Base-by-base conservation (phyloP, 1,284 basidiomycete genomes). In the Cutaneotrichosporon curvatum region DNA sequence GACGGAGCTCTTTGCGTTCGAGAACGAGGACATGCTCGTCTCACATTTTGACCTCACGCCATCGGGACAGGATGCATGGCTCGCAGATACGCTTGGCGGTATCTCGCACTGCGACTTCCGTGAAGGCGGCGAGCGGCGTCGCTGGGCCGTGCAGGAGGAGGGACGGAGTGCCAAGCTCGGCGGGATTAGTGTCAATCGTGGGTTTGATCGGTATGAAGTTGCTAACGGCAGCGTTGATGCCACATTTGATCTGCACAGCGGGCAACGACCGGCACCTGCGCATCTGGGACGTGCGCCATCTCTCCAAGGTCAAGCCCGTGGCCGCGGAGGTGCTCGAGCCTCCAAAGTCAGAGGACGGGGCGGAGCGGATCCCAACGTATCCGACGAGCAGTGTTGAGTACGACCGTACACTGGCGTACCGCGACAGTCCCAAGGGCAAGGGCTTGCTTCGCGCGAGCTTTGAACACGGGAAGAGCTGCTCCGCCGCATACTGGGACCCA, bases 401-500 rank as follows among this genome's bases (percentile, higher is more conserved):
- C 14, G 60, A 63, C 2, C 39, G 43, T 7, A 41, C 65, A 4
- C 23, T 37, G 8, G 37, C 37, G 10, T 59, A 61, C 43, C 50
- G 60, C 45, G 40, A 49, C 8, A 40, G 49, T 2, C n/a, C 43
- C 4, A 62, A 61, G 42, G 65, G 65, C 6, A 58, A 61, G 32
- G 65, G 63, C 0, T 43, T 69, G 25, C 46, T 65, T 18, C 56
- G 65, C 20, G 68, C 67, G 4, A 55, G 55, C 18, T 73, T 58
- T 51, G 54, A 65, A 30, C 67, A 72, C 50, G 70, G 68, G 4
- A 73, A 74, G 49, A 71, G 68, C 40, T 74, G 72, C 53, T 68
- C 68, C 20, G 62, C 68, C 2, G 72, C 74, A 0, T 74, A 74
- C 51, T 76, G 73, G 65, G 74, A 76, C 56, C 65, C 69, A n/a